Conservation (phyloP, 1,139 yeast species). For the Pneumocystis jirovecii region DNA sequence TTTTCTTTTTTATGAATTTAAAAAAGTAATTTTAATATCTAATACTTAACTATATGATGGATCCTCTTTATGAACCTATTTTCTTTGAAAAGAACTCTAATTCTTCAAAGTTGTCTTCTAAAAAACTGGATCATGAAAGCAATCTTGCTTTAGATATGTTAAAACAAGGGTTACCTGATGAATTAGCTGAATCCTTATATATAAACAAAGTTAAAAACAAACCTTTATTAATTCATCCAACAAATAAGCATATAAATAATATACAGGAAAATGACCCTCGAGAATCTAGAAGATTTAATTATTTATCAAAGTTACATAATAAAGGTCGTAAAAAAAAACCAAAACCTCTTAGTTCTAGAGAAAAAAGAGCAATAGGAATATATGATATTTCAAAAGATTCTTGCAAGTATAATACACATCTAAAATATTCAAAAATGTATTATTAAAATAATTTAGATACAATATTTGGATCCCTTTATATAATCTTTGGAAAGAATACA, state of each 20-base stretch:
- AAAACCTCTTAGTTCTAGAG: slow-evolving; percentile 6
- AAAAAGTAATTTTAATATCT: not conserved
- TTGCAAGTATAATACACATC: slow-evolving; percentile 27
- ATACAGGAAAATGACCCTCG: slow-evolving; percentile 3
- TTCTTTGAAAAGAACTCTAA: not conserved
- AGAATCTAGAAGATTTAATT: not conserved
- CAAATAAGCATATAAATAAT: not conserved
- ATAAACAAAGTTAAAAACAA: slow-evolving; percentile 7
- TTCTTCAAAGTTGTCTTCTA: not conserved
- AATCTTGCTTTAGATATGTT: not conserved
- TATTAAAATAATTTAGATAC: slow-evolving; percentile 1
- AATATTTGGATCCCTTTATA: slow-evolving; percentile 41
- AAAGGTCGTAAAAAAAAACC: slow-evolving; percentile 5
- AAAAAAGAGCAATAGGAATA: slow-evolving; percentile 1
- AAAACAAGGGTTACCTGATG: not conserved
- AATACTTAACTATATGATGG: not conserved
- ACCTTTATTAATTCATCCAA: slow-evolving; percentile 7
- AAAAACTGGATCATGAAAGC: not conserved
- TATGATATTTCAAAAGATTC: slow-evolving; percentile 23
- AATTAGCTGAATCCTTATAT: not conserved
- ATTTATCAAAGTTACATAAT: not conserved
- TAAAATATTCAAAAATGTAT: not conserved
- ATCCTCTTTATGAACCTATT: not conserved
- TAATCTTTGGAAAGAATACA: slow-evolving; percentile 48
- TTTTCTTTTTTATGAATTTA: not conserved